Base-by-base conservation (phyloP, 345 rosid species). In the Eucalyptus viminalis region DNA sequence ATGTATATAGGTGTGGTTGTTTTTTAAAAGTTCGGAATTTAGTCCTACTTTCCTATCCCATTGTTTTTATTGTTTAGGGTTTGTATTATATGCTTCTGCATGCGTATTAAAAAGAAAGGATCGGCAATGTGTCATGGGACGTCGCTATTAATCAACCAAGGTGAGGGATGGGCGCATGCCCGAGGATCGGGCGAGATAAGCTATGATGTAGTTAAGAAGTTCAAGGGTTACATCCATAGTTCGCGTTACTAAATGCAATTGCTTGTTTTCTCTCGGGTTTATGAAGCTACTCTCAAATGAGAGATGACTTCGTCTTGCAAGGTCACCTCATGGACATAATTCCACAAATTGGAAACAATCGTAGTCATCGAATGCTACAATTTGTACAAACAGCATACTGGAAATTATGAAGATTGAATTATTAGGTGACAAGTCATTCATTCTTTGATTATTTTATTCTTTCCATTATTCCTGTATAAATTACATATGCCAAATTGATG, bases 291-390 rank as follows among this genome's bases (percentile, higher is more conserved):
- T 50, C 51, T 50, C 51, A 50, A 88, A 90, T 22, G 96, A 96
- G 94, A 95, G 92, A 91, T 90, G 54, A 85, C 90, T 91, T 60
- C 95, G 96, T 13, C 89, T 88, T 49, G 86, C 90, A 12, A 94
- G 89, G 44, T 50, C 53, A 15, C 17, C 17, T 1, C 49, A 58
- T 54, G 47, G 27, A 37, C 45, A 37, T 76, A 37, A 37, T 76
- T 76, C 27, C 83, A 76, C 15, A 37, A 21, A 76, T 21, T 76
- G 83, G 47, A 76, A 76, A 76, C 15, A 21, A 27, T 40, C 83
- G 7, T 40, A 76, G 83, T 19, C 83, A 76, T 76, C 25, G 14
- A 37, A 37, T 76, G 83, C 45, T 37, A 40, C 27, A 76, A 37
- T 37, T 76, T 76, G 27, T 76, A 76, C 15, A 37, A 76, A 76